Evolutionary conservation across 2,329 filamentous ascomycete species (phyloP), one percentile per base, ranked within the genome.

Genomic region (Sclerotinia borealis): DNA sequence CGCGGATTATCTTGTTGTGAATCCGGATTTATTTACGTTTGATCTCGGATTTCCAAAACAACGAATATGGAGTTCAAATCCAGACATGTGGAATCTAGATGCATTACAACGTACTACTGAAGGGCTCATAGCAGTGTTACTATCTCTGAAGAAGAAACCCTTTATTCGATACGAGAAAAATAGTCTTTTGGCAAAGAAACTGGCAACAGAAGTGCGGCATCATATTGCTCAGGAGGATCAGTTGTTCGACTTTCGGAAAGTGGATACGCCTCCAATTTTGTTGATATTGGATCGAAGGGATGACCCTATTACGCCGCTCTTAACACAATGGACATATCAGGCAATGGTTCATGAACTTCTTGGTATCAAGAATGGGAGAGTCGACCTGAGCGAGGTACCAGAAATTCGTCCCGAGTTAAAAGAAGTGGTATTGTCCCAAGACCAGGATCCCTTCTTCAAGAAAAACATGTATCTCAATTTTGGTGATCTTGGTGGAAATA

Each of bases 401-500:
- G 92, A 96, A 61, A 85, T 96, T 63, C 83, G 91, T 19, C 89
- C 91, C 1, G 93, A 97, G 75, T 81, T 97, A 61, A 93, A 89
- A 72, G 95, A 99, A 77, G 95, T 99, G 64, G 93, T 98, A 3
- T 79, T 99, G 41, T 96, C 93, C 1, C 93, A 95, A 76, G 95
- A 99, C 68, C 95, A 99, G 76, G 95, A 99, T 72, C 93, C 95
- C 0, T 99, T 99, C 78, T 99, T 99, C 80, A 97, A 83, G 77
- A 97, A 97, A 79, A 98, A 98, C 76, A 98, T 98, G 93, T 98
- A 93, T 70, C 85, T 96, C 72, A 98, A 98, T 75, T 99, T 98
- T 76, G 93, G 93, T 61, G 93, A 98, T 69, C 82, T 99, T 7
- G 93, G 95, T 13, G 90, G 93, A 47, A 97, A 96, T 70, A 96